Evolutionary conservation across 1,284 basidiomycete genomes (phyloP), one percentile per base, ranked within the genome.

Genomic region (Lentinula novae-zelandiae): DNA sequence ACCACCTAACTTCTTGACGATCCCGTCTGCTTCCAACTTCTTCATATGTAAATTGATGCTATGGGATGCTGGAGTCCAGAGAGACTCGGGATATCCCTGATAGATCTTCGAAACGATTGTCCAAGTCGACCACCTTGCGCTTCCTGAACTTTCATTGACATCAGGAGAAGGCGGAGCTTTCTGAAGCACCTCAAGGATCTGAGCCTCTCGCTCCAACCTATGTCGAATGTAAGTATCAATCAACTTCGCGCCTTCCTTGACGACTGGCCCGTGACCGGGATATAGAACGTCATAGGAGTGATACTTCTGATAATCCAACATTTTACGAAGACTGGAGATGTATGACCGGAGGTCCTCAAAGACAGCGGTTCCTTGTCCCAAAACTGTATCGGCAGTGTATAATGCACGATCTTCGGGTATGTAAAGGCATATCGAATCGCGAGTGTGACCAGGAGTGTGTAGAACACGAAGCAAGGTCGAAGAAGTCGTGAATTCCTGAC

Each of bases 381-480:
- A 83, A 5, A 98, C 87, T 5, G 90, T 93, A 74, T 98, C 96
- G 0, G 91, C 93, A 0, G 94, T 96, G 75, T 96, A 92, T 27
- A 96, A 78, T 1, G 84, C 87, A 46, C 78, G 70, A 72, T 91
- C 84, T 63, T 81, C 73, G 48, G 82, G 79, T 56, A 92, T 75
- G 64, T 86, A 78, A 51, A 95, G 75, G 57, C 82, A 89, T 66
- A 96, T 83, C 5, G 93, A 96, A 72, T 98, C 96, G 40, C 78
- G 70, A 0, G 96, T 98, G 70, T 98, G 96, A 0, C 96, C 96
- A 0, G 96, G 96, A 0, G 94, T 90, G 69, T 93, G 89, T 0
- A 98, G 67, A 15, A 96, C 84, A 31, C 80, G 79, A 13, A 95
- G 64, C 66, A 75, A 62, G 60, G 46, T 50, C 50, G 62, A 60